phyloP scores from a whole-genome alignment of 257 asterid species.

The Voacanga thouarsii region DNA sequence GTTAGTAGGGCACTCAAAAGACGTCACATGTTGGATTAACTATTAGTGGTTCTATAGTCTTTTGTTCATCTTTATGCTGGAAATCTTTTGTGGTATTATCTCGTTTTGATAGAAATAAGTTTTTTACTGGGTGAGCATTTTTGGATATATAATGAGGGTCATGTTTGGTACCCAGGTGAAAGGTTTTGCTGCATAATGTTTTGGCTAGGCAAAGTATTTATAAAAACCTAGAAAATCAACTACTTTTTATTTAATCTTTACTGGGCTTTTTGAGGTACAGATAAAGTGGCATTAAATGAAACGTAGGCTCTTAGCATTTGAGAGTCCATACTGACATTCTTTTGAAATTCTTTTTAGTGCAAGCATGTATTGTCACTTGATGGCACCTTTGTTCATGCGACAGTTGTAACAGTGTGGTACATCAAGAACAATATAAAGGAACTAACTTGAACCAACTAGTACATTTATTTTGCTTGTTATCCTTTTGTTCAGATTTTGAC shows the following conservation, averaged over 20 bases:
- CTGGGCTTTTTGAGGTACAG: not conserved
- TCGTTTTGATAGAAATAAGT: not conserved
- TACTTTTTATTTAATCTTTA: not conserved
- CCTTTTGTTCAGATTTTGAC: constrained; percentile 73
- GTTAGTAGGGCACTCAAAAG: constrained; percentile 90
- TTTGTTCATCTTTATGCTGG: constrained; percentile 20
- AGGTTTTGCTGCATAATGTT: not conserved
- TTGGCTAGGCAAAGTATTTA: not conserved
- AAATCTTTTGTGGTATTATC: constrained; percentile 4
- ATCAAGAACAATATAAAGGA: not conserved
- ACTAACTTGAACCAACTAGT: not conserved
- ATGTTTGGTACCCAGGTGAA: not conserved
- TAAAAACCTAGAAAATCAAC: not conserved
- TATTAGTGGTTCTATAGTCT: constrained; percentile 46
- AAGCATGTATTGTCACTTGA: not conserved
- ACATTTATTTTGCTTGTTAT: not conserved
- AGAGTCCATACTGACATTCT: not conserved
- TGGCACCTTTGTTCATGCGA: not conserved
- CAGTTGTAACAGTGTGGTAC: not conserved
- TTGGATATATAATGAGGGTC: not conserved
- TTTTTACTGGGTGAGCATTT: not conserved
- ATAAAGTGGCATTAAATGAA: not conserved
- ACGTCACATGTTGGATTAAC: constrained; percentile 92
- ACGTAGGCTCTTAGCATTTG: not conserved
- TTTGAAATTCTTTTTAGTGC: not conserved